phyloP scores from a whole-genome alignment of 148 eudicot genomes.

The Vaccinium myrtillus region DNA sequence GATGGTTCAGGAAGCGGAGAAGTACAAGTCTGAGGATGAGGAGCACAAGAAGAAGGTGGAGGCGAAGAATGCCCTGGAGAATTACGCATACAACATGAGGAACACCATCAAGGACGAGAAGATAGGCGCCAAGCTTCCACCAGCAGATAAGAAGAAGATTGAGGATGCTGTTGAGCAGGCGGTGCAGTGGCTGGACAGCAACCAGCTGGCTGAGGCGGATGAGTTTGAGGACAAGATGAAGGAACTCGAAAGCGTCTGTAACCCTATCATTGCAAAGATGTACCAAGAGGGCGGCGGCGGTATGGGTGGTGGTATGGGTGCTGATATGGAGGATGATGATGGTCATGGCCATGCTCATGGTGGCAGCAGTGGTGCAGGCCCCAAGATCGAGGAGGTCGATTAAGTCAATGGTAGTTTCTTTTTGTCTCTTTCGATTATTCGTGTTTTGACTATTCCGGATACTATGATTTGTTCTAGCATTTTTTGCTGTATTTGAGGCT shows the following conservation, averaged over 20 bases:
- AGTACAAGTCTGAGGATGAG: slow-evolving; percentile 54
- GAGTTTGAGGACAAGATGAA: slow-evolving; percentile 24
- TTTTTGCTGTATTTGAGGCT: neutral
- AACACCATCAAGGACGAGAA: slow-evolving; percentile 47
- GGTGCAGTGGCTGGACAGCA: slow-evolving; percentile 47
- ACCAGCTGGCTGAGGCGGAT: slow-evolving; percentile 48
- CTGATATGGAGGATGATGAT: slow-evolving; percentile 42
- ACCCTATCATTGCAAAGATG: slow-evolving; percentile 52
- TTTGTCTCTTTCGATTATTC: neutral
- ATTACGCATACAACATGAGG: slow-evolving; percentile 28
- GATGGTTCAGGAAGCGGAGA: slow-evolving; percentile 56
- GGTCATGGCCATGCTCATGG: slow-evolving; percentile 26
- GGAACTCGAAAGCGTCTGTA: slow-evolving; percentile 47
- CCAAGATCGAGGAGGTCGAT: slow-evolving; percentile 55
- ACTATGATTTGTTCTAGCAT: neutral
- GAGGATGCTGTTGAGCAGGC: slow-evolving; percentile 42
- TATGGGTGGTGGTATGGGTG: slow-evolving; percentile 21
- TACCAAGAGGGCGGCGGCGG: slow-evolving; percentile 49
- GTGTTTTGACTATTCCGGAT: neutral
- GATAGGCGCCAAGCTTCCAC: slow-evolving; percentile 35
- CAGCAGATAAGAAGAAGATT: slow-evolving; percentile 45
- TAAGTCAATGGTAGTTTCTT: slow-evolving; percentile 10
- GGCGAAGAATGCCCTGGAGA: neutral
- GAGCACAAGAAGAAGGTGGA: slow-evolving; percentile 30
- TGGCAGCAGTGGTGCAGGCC: slow-evolving; percentile 35